Conservation (phyloP, 2,329 filamentous ascomycete genomes). For the Fusarium dimerum region DNA sequence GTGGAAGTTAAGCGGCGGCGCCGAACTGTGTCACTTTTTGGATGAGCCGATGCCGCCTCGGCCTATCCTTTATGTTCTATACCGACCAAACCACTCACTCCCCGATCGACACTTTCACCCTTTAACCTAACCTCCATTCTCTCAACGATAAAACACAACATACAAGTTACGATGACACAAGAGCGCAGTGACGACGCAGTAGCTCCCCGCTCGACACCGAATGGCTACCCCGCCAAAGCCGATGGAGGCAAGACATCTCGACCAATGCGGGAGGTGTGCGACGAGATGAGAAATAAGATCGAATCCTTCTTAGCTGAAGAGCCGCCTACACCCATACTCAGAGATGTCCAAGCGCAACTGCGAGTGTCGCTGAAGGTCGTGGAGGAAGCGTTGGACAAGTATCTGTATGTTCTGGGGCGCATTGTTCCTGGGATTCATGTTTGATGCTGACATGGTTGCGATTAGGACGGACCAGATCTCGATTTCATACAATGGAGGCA, state of each 20-base stretch:
- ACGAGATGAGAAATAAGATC: slow-evolving; percentile 60
- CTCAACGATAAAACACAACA: not conserved
- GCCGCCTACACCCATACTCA: slow-evolving; percentile 57
- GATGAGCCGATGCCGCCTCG: not conserved
- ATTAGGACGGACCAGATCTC: slow-evolving; percentile 74
- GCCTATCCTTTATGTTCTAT: not conserved
- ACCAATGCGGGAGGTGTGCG: slow-evolving; percentile 45
- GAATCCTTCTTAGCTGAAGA: slow-evolving; percentile 65
- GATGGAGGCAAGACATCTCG: slow-evolving; percentile 10
- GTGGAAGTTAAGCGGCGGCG: not conserved
- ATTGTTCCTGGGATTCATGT: not conserved
- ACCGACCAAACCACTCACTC: not conserved
- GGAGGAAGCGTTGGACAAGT: slow-evolving; percentile 71
- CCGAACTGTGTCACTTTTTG: not conserved
- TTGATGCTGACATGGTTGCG: slow-evolving; percentile 3
- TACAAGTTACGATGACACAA: not conserved
- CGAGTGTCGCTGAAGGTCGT: slow-evolving; percentile 72
- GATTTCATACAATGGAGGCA: slow-evolving; percentile 95
- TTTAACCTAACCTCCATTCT: not conserved
- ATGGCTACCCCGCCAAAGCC: not conserved
- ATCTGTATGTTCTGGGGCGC: slow-evolving; percentile 54
- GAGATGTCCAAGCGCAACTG: slow-evolving; percentile 72
- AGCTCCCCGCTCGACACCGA: not conserved
- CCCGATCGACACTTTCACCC: not conserved
- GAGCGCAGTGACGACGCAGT: not conserved